Evolutionary conservation across 176 grass and related monocot genomes (phyloP).

Genomic region (Musa itinerans): DNA sequence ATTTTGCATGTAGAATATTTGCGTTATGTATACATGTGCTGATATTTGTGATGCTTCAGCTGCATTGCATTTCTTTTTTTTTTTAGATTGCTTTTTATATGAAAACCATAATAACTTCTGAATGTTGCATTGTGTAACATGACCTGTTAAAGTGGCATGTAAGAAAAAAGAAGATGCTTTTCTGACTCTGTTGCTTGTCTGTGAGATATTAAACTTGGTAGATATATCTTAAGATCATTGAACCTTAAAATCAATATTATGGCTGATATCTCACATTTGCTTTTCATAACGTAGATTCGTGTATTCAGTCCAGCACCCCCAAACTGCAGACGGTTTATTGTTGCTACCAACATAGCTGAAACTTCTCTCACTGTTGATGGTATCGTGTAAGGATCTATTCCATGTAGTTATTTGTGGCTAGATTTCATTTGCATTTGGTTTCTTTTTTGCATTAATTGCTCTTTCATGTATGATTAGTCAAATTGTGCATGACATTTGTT

Average conservation of each 20-base stretch:
- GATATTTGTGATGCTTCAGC: background rate
- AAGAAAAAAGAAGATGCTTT: too few relatives aligned
- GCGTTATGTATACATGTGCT: background rate
- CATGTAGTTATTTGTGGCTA: conserved; percentile 28
- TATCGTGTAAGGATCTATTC: conserved; percentile 80
- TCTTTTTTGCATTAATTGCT: conserved; percentile 16
- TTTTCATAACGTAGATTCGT: conserved; percentile 41
- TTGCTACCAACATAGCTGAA: conserved; percentile 97
- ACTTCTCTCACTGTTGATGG: conserved; percentile 98
- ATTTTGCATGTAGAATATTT: background rate
- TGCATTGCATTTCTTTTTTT: background rate
- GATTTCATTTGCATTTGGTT: conserved; percentile 15
- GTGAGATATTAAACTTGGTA: background rate
- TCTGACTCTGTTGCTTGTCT: background rate
- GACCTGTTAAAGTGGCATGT: background rate
- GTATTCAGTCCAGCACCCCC: conserved; percentile 75
- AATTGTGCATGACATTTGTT: background rate
- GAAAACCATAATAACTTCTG: background rate
- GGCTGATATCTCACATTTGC: conserved; percentile 16
- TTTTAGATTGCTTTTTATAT: background rate
- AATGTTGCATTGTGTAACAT: background rate
- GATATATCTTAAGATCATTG: background rate
- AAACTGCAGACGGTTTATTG: conserved; percentile 89
- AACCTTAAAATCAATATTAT: background rate
- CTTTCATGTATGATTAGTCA: background rate